Base-by-base conservation (phyloP, 148 eudicot genomes). In the Talinum fruticosum region DNA sequence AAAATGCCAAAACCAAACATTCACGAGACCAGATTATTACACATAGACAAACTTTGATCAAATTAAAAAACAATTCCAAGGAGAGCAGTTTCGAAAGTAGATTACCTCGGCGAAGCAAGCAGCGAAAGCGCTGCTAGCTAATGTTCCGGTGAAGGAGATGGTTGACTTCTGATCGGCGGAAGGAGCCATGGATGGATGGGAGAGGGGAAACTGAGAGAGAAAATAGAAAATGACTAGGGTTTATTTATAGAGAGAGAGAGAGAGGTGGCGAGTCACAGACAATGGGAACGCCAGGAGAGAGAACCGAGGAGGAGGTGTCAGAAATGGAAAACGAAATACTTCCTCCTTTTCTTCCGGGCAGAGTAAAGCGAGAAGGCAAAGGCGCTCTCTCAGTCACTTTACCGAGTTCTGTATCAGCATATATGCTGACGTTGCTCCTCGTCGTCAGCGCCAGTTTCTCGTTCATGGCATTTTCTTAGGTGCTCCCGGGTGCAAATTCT, bases 71-170 rank as follows among this genome's bases (percentile, higher is more conserved):
- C n/a, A n/a, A n/a, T n/a, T n/a, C n/a, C n/a, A n/a, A 33, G 24
- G 33, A 3, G 28, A 53, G 12, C 23, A 16, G 13, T 4, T 49
- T 49, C 4, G 10, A 19, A 36, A 21, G 24, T 19, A 19, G 47
- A 79, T 70, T 75, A 95, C 99, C 97, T 95, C 99, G 65, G 97
- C 99, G 78, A 92, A 88, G 81, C 83, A 91, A 84, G 99, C 96
- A 73, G 99, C 97, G 73, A 92, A 92, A 78, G 98, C 92, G 73
- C 99, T 87, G 68, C 91, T 83, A 71, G 88, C 97, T 44, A 95
- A 81, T 1, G 85, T 95, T 44, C 96, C 92, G 49, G 89, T 75
- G 75, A 92, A 86, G 24, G 99, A 95, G 75, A 95, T 87, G 71
- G 86, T 91, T 7, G 83, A 29, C 23, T 72, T 81, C 33, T 73